Conservation (phyloP, 176 grass and related monocot genomes). For the Chloris gayana region DNA sequence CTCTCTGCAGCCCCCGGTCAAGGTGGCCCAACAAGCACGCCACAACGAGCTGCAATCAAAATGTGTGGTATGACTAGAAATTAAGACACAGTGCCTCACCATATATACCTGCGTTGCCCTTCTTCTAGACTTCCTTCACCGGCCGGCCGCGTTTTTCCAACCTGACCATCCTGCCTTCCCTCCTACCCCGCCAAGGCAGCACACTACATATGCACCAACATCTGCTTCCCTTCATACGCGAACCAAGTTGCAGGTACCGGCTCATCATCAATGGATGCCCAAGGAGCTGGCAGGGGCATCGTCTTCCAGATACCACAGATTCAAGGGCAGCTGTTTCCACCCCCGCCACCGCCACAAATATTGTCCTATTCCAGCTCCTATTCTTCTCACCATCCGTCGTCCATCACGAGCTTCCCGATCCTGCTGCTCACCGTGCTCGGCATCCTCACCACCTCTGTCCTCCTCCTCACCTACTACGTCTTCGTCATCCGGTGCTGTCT, state of each 20-base stretch:
- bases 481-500: slow-evolving; percentile 81
- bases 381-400: neutral
- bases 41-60: neutral
- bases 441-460: slow-evolving; percentile 56
- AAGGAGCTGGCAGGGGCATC: neutral
- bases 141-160: slow-evolving; percentile 33
- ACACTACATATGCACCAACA: slow-evolving; percentile 16
- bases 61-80: neutral
- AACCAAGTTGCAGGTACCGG: neutral
- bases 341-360: neutral
- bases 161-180: slow-evolving; percentile 28
- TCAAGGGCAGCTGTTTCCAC: neutral
- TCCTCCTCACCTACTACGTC: slow-evolving; percentile 91
- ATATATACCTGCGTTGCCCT: neutral
- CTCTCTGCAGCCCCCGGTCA: neutral
- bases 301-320: slow-evolving; percentile 29
- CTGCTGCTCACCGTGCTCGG: slow-evolving; percentile 64
- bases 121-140: slow-evolving; percentile 12
- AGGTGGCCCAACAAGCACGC: slow-evolving; percentile 6
- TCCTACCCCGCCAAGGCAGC: slow-evolving; percentile 26
- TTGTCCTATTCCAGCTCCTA: neutral
- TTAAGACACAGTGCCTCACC: too few species aligned
- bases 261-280: slow-evolving; percentile 36
- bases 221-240: neutral
- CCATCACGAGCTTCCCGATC: slow-evolving; percentile 58